Evolutionary conservation across 2,329 filamentous ascomycete genomes (phyloP).

Genomic region (Colletotrichum sublineola): DNA sequence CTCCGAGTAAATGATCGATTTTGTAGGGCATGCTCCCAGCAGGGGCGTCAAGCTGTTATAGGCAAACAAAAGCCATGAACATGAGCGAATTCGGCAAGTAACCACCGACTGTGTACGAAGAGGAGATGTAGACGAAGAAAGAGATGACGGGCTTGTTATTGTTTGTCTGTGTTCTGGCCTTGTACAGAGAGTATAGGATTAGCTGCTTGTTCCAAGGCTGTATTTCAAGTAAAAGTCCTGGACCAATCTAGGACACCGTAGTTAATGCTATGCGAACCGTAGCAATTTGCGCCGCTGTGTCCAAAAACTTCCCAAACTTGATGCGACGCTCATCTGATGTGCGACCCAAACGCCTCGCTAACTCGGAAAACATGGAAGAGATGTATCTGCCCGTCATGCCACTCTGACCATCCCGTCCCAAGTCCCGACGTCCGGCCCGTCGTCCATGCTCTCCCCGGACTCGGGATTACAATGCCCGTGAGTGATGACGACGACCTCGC

Average conservation of each 20-base stretch:
- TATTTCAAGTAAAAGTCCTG: constrained; percentile 18
- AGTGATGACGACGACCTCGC: constrained; percentile 61
- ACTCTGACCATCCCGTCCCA: neutral
- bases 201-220: constrained; percentile 10
- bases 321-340: neutral
- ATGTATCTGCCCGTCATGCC: neutral
- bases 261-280: constrained; percentile 1
- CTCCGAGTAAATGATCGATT: neutral
- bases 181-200: constrained; percentile 6
- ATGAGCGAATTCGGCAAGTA: neutral
- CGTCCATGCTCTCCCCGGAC: constrained; percentile 37
- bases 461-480: constrained; percentile 38
- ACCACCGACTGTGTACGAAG: constrained; percentile 11
- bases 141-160: neutral
- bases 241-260: neutral
- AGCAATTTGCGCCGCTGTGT: constrained; percentile 3
- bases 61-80: neutral
- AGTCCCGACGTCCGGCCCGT: constrained; percentile 4
- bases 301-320: constrained; percentile 1
- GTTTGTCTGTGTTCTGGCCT: neutral
- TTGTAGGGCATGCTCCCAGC: neutral
- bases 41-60: neutral
- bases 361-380: neutral
- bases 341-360: constrained; percentile 17
- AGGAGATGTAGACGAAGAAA: neutral